Evolutionary conservation across 163 green algal species (phyloP).

Genomic region (Volvox carteri): DNA sequence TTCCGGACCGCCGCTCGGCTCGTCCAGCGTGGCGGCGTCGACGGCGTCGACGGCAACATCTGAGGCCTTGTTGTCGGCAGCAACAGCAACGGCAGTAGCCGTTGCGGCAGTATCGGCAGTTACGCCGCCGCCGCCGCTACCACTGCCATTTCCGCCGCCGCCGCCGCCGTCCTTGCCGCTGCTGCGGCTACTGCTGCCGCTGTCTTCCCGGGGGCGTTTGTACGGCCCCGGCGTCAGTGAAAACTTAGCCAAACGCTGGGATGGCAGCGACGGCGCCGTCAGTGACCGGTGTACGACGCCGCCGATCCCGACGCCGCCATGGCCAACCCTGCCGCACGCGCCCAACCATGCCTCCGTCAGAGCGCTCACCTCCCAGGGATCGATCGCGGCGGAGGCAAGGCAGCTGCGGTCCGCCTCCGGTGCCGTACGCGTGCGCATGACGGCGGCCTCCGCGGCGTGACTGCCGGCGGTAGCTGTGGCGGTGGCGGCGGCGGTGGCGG

Average conservation of each 20-base stretch:
- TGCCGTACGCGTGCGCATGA: background rate
- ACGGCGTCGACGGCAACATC: background rate
- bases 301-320: background rate
- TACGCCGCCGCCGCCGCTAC: background rate
- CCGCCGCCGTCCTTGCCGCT: no score
- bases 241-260: background rate
- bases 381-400: background rate
- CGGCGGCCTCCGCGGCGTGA: background rate
- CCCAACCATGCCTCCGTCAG: background rate
- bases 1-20: background rate
- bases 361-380: background rate
- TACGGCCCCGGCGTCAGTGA: background rate
- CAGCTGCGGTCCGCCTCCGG: background rate
- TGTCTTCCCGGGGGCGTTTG: conserved; percentile 22
- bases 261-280: background rate
- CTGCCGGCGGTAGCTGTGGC: background rate
- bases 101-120: background rate
- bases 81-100: background rate
- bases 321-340: background rate
- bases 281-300: conserved; percentile 13
- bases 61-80: background rate
- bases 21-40: background rate
- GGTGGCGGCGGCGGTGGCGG: background rate
- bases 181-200: no score
- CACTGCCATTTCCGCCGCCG: background rate